A percentile compares a stretch with the other conserved stretches of the same genome.
Conservation (phyloP, 805 yeast species). For the Metschnikowia shivogae region DNA sequence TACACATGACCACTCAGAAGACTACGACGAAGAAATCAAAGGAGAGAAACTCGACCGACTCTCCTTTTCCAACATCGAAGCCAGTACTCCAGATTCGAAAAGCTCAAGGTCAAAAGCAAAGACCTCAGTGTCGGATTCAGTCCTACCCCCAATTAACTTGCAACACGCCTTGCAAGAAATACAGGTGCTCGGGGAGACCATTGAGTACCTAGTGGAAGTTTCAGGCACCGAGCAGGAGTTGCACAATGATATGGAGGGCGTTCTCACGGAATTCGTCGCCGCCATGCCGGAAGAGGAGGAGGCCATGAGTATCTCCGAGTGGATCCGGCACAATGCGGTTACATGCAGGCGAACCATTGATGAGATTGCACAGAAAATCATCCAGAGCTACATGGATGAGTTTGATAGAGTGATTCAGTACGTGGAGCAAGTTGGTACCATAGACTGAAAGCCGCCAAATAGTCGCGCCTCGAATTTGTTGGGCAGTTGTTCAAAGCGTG, state of each 20-base stretch:
- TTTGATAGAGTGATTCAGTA: constrained; percentile 46
- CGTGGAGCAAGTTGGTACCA: constrained; percentile 28
- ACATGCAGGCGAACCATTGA: constrained; percentile 49
- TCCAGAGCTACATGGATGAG: constrained; percentile 45
- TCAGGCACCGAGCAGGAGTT: constrained; percentile 38
- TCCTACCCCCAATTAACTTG: not conserved
- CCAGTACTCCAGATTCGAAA: constrained; percentile 13
- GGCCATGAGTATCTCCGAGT: constrained; percentile 63
- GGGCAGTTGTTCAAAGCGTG: too few species aligned
- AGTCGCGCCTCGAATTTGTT: too few species aligned
- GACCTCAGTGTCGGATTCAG: not conserved
- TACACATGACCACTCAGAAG: not conserved
- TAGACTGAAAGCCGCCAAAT: constrained; percentile 7
- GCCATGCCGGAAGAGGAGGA: constrained; percentile 69
- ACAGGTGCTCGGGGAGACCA: constrained; percentile 30
- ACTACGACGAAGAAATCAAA: not conserved
- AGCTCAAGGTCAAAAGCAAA: not conserved
- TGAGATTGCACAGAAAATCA: constrained; percentile 44
- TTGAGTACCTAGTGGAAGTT: constrained; percentile 31
- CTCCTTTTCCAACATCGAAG: constrained; percentile 10
- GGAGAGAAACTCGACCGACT: not conserved
- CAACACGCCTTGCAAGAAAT: constrained; percentile 8
- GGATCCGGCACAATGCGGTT: constrained; percentile 57
- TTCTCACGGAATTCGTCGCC: constrained; percentile 56
- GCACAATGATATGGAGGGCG: constrained; percentile 63